These are phyloP conservation scores for Colletotrichum karsti DNA, from an alignment of 2,329 filamentous ascomycete species.

Conservation along the genomic window DNA sequence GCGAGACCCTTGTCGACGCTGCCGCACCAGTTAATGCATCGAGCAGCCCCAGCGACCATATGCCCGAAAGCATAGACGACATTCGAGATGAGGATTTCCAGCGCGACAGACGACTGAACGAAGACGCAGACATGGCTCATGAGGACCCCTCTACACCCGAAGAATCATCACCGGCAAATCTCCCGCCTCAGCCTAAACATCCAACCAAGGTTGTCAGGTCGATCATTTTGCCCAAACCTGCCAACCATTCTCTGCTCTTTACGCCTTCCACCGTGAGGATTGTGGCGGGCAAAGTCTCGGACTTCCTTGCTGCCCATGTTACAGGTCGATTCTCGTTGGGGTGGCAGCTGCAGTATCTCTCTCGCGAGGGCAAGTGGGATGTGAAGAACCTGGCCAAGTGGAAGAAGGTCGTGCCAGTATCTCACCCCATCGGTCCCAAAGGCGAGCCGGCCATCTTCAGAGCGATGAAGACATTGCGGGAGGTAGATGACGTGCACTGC, in stretches of 20 bases:
- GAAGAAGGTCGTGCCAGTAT: slow-evolving; percentile 82
- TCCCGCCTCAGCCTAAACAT: slow-evolving; percentile 57
- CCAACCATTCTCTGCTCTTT: slow-evolving; percentile 86
- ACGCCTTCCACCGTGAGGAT: slow-evolving; percentile 78
- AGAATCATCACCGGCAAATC: slow-evolving; percentile 44
- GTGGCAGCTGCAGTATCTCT: slow-evolving; percentile 92
- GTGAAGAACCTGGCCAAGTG: slow-evolving; percentile 96
- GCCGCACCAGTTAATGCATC: slow-evolving; percentile 56
- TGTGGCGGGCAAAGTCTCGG: slow-evolving; percentile 82
- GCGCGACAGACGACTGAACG: slow-evolving; percentile 34
- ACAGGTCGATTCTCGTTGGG: slow-evolving; percentile 82
- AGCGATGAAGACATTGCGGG: slow-evolving; percentile 91
- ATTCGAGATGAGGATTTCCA: slow-evolving; percentile 48
- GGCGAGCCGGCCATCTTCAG: slow-evolving; percentile 70
- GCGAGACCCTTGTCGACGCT: slow-evolving; percentile 53
- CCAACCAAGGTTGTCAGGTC: slow-evolving; percentile 70
- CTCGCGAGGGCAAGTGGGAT: slow-evolving; percentile 94
- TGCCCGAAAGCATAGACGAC: slow-evolving; percentile 46
- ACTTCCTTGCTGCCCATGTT: slow-evolving; percentile 79
- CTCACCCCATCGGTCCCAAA: slow-evolving; percentile 71
- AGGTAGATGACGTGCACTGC: slow-evolving; percentile 85
- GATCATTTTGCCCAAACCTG: slow-evolving; percentile 77
- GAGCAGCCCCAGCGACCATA: slow-evolving; percentile 37
- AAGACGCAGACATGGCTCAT: slow-evolving; percentile 45
- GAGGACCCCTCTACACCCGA: slow-evolving; percentile 57